Base-by-base conservation (phyloP, 2,329 filamentous ascomycete genomes). In the Chaetoscypha palmicola region DNA sequence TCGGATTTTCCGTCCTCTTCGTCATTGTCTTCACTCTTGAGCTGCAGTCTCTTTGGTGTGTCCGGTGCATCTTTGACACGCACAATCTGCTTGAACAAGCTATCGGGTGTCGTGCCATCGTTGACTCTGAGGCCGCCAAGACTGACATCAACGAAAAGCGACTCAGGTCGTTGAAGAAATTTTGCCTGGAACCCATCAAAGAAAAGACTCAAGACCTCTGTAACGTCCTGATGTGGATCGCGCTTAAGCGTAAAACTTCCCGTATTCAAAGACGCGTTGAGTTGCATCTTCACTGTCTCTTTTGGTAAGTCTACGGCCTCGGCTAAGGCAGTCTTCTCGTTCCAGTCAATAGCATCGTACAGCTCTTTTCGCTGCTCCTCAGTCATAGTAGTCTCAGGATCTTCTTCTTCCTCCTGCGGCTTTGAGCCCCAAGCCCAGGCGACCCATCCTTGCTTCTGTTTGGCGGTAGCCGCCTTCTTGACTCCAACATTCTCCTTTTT, bases 331-430 rank as follows among this genome's bases (percentile, higher is more conserved):
- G 90, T 82, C 70, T 96, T 97, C 65, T 99, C 92, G 50, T 98
- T 87, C 82, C 91, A 99, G 58, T 97, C 92, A 57, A 99, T 99
- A 38, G 88, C 94, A 55, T 94, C 84, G 64, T 97, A 98, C 8
- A 99, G 76, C 65, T 98, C 91, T 62, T 97, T 89, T 32, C 91
- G 83, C 63, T 99, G 90, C 64, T 97, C 83, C 49, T 98, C 92
- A 0, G 87, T 94, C 74, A 98, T 94, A 47, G 88, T 79, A 0
- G 82, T 86, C 50, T 90, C 85, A 54, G 94, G 84, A 34, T 85
- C 73, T 31, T 85, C 75, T 39, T 74, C 68, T 39, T 82, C 72
- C 28, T 63, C 58, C 22, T 68, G 58, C 1, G 81, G 76, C 56
- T 89, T 86, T 1, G 81, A 74, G 16, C 91, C 90, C 90, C 91